These are phyloP conservation scores for Zostera marina DNA, from an alignment of 116 monocot genomes.

Conservation along the genomic window DNA sequence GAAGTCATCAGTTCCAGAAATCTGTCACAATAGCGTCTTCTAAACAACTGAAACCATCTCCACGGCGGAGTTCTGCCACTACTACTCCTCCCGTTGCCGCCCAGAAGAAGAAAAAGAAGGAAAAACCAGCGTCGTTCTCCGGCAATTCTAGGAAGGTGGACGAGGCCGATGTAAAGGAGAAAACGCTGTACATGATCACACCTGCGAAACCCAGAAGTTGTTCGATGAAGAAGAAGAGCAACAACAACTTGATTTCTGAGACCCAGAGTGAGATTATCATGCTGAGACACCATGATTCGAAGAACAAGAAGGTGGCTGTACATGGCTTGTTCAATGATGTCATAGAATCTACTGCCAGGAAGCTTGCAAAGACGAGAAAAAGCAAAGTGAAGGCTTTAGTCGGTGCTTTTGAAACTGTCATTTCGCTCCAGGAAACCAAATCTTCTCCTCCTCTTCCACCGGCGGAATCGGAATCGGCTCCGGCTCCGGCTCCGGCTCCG, in stretches of 20 bases:
- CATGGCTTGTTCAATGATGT: conserved; percentile 42
- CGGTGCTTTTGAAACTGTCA: conserved; percentile 52
- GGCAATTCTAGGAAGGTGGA: background rate
- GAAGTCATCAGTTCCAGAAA: conserved; percentile 11
- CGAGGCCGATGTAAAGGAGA: conserved; percentile 16
- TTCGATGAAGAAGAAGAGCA: background rate
- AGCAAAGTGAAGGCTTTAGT: conserved; percentile 83
- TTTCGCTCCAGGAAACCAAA: conserved; percentile 31
- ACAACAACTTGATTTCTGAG: background rate
- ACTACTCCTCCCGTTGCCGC: no score
- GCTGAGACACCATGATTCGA: conserved; percentile 31
- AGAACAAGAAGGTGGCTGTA: conserved; percentile 17
- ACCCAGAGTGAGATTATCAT: conserved; percentile 15
- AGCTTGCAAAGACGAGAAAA: conserved; percentile 42
- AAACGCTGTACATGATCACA: conserved; percentile 16
- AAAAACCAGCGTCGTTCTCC: conserved; percentile 4
- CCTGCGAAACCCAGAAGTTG: background rate
- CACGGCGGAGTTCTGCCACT: no score
- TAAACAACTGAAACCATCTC: background rate
- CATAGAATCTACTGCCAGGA: conserved; percentile 55
- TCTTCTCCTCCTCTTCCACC: background rate
- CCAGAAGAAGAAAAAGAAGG: background rate
- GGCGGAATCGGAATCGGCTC: no score
- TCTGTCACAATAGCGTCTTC: conserved; percentile 2
- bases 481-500: no score